Percentiles rank a stretch among this genome's conserved stretches.
phyloP scores from a whole-genome alignment of 1,284 basidiomycete genomes.

The Lentinus polychrous region DNA sequence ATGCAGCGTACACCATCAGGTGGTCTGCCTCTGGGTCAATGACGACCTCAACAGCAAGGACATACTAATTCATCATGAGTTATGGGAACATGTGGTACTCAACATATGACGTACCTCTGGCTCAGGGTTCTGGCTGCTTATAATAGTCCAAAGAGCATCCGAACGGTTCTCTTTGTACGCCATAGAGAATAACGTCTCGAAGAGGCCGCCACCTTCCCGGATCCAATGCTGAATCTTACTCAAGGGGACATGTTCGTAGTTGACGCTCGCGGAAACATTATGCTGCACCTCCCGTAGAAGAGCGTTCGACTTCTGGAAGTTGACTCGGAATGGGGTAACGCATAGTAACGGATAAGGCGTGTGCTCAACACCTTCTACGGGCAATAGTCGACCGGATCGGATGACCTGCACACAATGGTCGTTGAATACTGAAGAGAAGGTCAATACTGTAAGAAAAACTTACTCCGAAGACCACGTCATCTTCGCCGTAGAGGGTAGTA shows the following conservation, averaged over 20 bases:
- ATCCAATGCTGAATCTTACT: slow-evolving; percentile 42
- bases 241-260: slow-evolving; percentile 38
- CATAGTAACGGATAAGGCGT: slow-evolving; percentile 36
- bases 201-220: slow-evolving; percentile 28
- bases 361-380: slow-evolving; percentile 31
- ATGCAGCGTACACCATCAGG: slow-evolving; percentile 26
- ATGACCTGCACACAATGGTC: slow-evolving; percentile 29
- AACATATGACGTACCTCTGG: slow-evolving; percentile 33
- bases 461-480: slow-evolving; percentile 41
- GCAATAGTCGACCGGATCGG: slow-evolving; percentile 39
- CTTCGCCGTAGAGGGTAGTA: slow-evolving; percentile 18
- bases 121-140: slow-evolving; percentile 34
- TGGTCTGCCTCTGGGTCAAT: slow-evolving; percentile 27
- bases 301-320: slow-evolving; percentile 21
- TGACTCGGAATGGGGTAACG: slow-evolving; percentile 36
- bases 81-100: slow-evolving; percentile 1
- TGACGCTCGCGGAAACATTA: slow-evolving; percentile 30
- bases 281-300: slow-evolving; percentile 31
- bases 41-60: slow-evolving; percentile 38
- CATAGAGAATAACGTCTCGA: slow-evolving; percentile 41
- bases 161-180: slow-evolving; percentile 27
- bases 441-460: slow-evolving; percentile 12
- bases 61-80: slow-evolving; percentile 27
- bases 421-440: no score
- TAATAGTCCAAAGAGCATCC: slow-evolving; percentile 21